phyloP scores from a whole-genome alignment of 78 protist genomes.

The Polysphondylium violaceum region DNA sequence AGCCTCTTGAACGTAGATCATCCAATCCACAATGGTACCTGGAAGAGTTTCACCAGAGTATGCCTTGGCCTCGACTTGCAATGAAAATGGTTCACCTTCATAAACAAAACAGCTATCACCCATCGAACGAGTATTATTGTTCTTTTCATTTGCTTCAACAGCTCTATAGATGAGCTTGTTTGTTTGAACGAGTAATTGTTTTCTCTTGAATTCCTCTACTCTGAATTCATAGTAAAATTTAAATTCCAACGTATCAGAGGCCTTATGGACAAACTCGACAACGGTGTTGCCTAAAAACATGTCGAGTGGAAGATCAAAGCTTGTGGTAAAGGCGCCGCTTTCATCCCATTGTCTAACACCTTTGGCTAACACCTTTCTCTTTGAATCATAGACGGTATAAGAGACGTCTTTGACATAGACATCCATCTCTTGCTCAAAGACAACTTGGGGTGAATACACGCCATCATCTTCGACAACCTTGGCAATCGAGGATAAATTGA shows the following conservation, averaged over 20 bases:
- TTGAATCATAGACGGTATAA: neutral
- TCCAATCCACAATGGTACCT: slow-evolving; percentile 53
- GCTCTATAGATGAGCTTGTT: neutral
- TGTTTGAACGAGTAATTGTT: slow-evolving; percentile 8
- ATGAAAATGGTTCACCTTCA: slow-evolving; percentile 1
- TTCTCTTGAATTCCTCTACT: slow-evolving; percentile 43
- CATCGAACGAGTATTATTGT: neutral
- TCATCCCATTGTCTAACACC: neutral
- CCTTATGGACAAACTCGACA: too few species aligned
- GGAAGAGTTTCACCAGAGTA: slow-evolving; percentile 33
- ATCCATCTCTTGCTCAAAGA: neutral
- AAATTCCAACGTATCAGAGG: too few species aligned
- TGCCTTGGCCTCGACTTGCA: slow-evolving; percentile 4
- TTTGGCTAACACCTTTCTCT: neutral
- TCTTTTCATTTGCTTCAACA: neutral
- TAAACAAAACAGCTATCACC: neutral
- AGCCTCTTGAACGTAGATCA: neutral
- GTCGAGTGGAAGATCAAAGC: neutral
- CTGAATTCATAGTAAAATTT: neutral
- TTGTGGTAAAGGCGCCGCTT: slow-evolving; percentile 3
- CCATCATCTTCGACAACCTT: slow-evolving; percentile 18
- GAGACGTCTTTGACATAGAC: neutral
- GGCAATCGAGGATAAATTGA: slow-evolving; percentile 10
- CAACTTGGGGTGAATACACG: neutral
- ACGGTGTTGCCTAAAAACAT: slow-evolving; percentile 6